Conservation (phyloP, 2,329 filamentous ascomycete species). For the Cucurbitaria berberidis region DNA sequence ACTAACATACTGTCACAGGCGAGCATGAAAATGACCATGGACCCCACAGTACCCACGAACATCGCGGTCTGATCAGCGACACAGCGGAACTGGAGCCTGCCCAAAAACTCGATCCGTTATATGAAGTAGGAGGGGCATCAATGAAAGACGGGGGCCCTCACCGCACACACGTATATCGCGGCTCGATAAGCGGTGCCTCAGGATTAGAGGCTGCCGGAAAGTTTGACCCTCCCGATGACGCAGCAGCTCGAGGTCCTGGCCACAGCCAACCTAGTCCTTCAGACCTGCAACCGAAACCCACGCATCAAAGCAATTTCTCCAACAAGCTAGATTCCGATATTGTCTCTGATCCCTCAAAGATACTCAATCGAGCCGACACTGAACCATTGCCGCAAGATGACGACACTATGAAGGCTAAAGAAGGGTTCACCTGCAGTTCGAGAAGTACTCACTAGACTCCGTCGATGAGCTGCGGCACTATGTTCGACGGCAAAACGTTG, state of each 20-base stretch:
- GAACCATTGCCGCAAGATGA: conserved; percentile 4
- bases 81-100: conserved; percentile 12
- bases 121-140: conserved; percentile 6
- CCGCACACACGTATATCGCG: conserved; percentile 12
- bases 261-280: conserved; percentile 5
- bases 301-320: conserved; percentile 4
- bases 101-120: conserved; percentile 21
- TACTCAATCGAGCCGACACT: neutral
- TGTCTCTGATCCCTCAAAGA: neutral
- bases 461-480: conserved; percentile 5
- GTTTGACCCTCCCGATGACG: conserved; percentile 12
- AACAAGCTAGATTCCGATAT: neutral
- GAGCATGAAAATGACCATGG: too few relatives aligned
- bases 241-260: conserved; percentile 5
- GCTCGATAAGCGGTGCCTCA: conserved; percentile 12
- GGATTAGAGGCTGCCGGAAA: conserved; percentile 13
- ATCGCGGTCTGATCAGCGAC: conserved; percentile 21
- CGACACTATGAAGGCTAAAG: neutral
- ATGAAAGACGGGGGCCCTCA: conserved; percentile 13
- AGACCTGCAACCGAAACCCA: conserved; percentile 11
- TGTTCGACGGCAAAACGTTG: conserved; percentile 1
- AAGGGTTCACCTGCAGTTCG: neutral
- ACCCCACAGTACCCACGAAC: conserved; percentile 8
- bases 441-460: neutral
- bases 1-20: too few relatives aligned